phyloP scores from a whole-genome alignment of 2,329 filamentous ascomycete genomes.

The Diaporthe citri region DNA sequence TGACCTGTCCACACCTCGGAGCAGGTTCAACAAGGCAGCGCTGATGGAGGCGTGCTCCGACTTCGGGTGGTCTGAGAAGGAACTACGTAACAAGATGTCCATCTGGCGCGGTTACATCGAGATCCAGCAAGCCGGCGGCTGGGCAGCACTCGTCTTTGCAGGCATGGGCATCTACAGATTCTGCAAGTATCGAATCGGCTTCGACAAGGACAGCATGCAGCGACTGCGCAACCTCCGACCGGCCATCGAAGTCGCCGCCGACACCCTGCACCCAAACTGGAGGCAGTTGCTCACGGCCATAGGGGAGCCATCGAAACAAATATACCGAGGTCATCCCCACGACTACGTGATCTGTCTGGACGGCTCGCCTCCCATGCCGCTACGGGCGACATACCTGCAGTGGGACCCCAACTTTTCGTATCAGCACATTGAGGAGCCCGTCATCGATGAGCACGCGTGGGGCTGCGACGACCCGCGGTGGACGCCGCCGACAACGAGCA shows the following conservation, averaged over 20 bases:
- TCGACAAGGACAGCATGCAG: slow-evolving; percentile 63
- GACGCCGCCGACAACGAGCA: slow-evolving; percentile 44
- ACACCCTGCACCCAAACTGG: slow-evolving; percentile 67
- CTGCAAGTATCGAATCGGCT: slow-evolving; percentile 70
- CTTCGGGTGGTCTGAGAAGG: slow-evolving; percentile 69
- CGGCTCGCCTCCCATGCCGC: slow-evolving; percentile 53
- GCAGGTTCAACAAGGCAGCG: slow-evolving; percentile 64
- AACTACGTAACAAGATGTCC: slow-evolving; percentile 62
- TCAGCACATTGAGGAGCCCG: slow-evolving; percentile 62
- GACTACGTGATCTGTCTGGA: slow-evolving; percentile 64
- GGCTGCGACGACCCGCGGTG: slow-evolving; percentile 63
- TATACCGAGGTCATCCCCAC: slow-evolving; percentile 62
- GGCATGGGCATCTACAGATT: slow-evolving; percentile 70
- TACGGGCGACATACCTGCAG: slow-evolving; percentile 60
- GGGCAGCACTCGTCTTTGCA: slow-evolving; percentile 67
- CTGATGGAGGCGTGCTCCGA: slow-evolving; percentile 66
- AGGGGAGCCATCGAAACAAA: slow-evolving; percentile 54
- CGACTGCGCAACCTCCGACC: slow-evolving; percentile 58
- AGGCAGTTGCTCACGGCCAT: slow-evolving; percentile 61
- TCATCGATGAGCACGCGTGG: slow-evolving; percentile 63
- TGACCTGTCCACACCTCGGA: slow-evolving; percentile 55
- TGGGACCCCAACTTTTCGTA: slow-evolving; percentile 61
- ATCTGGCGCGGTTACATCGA: slow-evolving; percentile 71
- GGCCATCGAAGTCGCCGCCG: slow-evolving; percentile 65
- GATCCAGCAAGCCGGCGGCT: slow-evolving; percentile 68